These are phyloP conservation scores for Cantharellus anzutake DNA, from an alignment of 768 basidiomycete genomes.

Conservation along the genomic window DNA sequence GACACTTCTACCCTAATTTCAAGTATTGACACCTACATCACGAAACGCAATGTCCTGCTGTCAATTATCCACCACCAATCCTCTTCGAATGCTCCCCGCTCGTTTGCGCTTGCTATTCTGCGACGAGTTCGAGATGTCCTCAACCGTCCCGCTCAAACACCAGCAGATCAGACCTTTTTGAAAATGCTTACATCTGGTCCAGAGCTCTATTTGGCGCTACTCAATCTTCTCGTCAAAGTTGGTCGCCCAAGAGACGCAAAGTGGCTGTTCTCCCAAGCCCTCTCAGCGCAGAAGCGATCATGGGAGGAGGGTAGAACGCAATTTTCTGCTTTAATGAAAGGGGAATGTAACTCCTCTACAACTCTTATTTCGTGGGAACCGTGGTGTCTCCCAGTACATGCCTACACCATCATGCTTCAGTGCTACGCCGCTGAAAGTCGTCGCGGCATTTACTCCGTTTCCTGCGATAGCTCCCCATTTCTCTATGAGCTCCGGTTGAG, in stretches of 20 bases:
- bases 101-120: slow-evolving; percentile 32
- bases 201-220: slow-evolving; percentile 33
- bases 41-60: too few relatives aligned
- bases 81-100: slow-evolving; percentile 23
- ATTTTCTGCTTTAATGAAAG: not conserved
- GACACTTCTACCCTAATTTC: too few relatives aligned
- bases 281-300: slow-evolving; percentile 37
- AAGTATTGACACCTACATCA: slow-evolving; percentile 23
- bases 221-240: slow-evolving; percentile 41
- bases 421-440: slow-evolving; percentile 8
- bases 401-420: slow-evolving; percentile 11
- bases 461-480: too few relatives aligned
- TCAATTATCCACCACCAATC: slow-evolving; percentile 34
- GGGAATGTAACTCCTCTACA: too few relatives aligned
- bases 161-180: slow-evolving; percentile 11
- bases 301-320: slow-evolving; percentile 17
- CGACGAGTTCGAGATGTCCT: slow-evolving; percentile 27
- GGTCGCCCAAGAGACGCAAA: slow-evolving; percentile 37
- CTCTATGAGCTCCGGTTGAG: too few relatives aligned
- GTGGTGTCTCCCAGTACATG: slow-evolving; percentile 10
- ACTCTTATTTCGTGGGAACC: not conserved
- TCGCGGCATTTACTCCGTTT: not conserved
- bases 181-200: too few relatives aligned
- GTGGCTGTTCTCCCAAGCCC: slow-evolving; percentile 43
- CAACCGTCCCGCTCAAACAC: not conserved